A percentile compares a stretch with the other conserved stretches of the same genome.
Conservation (phyloP, 2,329 filamentous ascomycete species). For the Cladosporium colombiae region DNA sequence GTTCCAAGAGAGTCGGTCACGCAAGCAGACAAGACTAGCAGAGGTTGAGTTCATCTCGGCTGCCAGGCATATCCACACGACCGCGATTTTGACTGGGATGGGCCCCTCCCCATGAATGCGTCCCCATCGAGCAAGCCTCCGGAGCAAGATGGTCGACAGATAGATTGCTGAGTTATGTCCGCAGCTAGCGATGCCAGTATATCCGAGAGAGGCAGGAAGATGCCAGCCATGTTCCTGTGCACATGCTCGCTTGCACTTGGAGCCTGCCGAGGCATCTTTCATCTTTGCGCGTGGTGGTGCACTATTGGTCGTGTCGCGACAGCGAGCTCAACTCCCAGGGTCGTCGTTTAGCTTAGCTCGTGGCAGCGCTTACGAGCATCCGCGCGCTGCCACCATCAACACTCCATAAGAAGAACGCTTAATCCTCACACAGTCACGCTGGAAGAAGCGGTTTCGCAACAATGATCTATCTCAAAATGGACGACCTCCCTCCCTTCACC, state of each 20-base stretch:
- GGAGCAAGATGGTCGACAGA: background rate
- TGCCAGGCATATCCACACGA: background rate
- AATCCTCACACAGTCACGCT: background rate
- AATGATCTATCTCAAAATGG: constrained; percentile 27
- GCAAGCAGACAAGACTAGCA: background rate
- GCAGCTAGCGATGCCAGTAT: background rate
- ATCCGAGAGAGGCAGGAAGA: background rate
- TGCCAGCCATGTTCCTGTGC: background rate
- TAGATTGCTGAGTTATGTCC: background rate
- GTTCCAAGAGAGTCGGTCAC: background rate
- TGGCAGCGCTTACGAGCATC: background rate
- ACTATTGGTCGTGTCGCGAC: background rate
- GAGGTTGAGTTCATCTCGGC: background rate
- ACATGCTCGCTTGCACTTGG: background rate
- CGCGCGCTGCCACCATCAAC: background rate
- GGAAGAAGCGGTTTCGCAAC: background rate
- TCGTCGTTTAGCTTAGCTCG: constrained; percentile 11
- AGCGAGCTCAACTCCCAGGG: background rate
- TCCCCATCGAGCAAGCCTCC: background rate
- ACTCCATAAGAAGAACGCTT: background rate
- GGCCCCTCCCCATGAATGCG: background rate
- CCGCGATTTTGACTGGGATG: background rate
- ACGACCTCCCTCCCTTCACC: constrained; percentile 35
- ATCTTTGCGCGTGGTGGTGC: background rate
- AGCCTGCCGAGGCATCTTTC: constrained; percentile 2